Evolutionary conservation across 1,284 basidiomycete genomes (phyloP).

Genomic region (Meira miltonrushii): DNA sequence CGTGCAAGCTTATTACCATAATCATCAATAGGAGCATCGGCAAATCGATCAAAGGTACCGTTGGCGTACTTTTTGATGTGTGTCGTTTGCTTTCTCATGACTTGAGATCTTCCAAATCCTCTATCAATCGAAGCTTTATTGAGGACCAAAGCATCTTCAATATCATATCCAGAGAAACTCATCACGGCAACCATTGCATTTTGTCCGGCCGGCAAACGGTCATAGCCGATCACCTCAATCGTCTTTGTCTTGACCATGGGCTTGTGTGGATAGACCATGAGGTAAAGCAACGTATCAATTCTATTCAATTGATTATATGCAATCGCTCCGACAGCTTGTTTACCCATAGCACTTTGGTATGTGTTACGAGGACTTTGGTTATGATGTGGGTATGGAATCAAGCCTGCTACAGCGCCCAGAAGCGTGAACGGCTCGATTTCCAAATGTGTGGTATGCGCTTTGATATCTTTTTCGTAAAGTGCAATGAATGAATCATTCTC

Average conservation of each 20-base stretch:
- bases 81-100: conserved; percentile 89
- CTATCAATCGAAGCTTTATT: conserved; percentile 81
- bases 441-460: conserved; percentile 76
- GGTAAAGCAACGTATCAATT: conserved; percentile 96
- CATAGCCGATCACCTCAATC: conserved; percentile 89
- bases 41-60: conserved; percentile 92
- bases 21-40: conserved; percentile 81
- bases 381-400: conserved; percentile 98
- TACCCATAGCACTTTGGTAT: conserved; percentile 92
- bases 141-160: conserved; percentile 94
- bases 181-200: conserved; percentile 98
- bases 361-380: conserved; percentile 99
- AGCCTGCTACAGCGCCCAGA: conserved; percentile 91
- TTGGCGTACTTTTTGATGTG: conserved; percentile 94
- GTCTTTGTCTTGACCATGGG: conserved; percentile 97
- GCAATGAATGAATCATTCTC: conserved; percentile 98
- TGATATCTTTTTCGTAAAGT: conserved; percentile 84
- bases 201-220: conserved; percentile 92
- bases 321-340: conserved; percentile 99
- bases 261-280: conserved; percentile 98
- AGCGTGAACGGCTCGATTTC: conserved; percentile 99
- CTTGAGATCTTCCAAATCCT: conserved; percentile 95
- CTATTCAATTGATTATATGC: conserved; percentile 92
- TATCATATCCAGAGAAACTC: conserved; percentile 99
- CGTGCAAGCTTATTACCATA: conserved; percentile 68